Evolutionary conservation across 768 basidiomycete genomes (phyloP).

Genomic region (Termitomyces sp.): DNA sequence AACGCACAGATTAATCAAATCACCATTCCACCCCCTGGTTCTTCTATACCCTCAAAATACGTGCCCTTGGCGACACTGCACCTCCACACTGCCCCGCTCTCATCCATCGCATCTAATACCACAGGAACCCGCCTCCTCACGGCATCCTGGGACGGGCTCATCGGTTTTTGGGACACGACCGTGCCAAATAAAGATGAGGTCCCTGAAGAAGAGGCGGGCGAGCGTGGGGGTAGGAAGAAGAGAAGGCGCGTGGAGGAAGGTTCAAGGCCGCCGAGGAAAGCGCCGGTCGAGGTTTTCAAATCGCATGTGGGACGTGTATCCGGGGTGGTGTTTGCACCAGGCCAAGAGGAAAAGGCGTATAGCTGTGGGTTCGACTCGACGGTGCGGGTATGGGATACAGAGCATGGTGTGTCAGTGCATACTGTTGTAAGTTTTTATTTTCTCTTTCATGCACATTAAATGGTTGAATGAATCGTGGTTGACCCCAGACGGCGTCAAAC

Average conservation of each 20-base stretch:
- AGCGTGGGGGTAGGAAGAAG: constrained; percentile 47
- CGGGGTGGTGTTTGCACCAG: constrained; percentile 52
- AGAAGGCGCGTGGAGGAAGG: constrained; percentile 56
- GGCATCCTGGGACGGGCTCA: constrained; percentile 80
- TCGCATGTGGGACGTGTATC: constrained; percentile 85
- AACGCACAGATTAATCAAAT: constrained; percentile 55
- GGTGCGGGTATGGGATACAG: constrained; percentile 83
- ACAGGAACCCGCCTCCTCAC: constrained; percentile 69
- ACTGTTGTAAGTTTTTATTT: constrained; percentile 55
- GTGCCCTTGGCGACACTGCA: constrained; percentile 61
- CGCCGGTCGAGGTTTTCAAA: constrained; percentile 68
- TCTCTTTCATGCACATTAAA: not conserved
- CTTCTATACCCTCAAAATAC: constrained; percentile 22
- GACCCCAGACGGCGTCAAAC: constrained; percentile 55
- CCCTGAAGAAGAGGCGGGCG: constrained; percentile 28
- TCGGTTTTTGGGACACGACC: constrained; percentile 75
- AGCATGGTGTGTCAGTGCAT: constrained; percentile 62
- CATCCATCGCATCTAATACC: constrained; percentile 56
- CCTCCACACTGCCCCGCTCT: constrained; percentile 78
- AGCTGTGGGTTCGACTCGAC: constrained; percentile 91
- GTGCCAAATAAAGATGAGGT: constrained; percentile 66
- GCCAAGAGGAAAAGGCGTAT: constrained; percentile 38
- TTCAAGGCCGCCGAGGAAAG: constrained; percentile 48
- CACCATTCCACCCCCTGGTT: constrained; percentile 20
- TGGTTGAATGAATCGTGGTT: not conserved